Conservation (phyloP, 129 eudicot species). For the Chrysanthemum seticuspe region DNA sequence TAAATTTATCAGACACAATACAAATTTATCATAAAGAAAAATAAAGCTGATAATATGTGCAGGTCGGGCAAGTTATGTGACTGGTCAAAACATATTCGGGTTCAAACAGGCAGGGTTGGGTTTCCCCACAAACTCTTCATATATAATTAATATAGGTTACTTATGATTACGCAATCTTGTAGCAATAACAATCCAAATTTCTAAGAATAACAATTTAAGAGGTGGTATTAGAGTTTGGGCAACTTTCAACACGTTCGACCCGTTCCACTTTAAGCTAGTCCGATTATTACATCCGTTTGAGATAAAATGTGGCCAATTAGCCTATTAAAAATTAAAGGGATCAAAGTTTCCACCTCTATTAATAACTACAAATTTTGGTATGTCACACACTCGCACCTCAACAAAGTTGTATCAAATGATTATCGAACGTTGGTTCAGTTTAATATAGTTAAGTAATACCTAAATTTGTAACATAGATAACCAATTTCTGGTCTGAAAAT, state of each 20-base stretch:
- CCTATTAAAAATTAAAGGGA: neutral
- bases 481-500: neutral
- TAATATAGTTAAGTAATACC: neutral
- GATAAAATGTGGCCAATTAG: neutral
- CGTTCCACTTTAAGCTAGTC: neutral
- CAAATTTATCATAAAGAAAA: neutral
- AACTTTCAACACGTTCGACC: neutral
- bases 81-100: neutral
- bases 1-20: constrained; percentile 27
- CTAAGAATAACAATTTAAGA: neutral
- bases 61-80: neutral
- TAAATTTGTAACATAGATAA: neutral
- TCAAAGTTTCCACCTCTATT: neutral
- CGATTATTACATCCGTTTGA: neutral
- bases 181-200: neutral
- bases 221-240: neutral
- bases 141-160: neutral
- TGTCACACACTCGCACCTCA: constrained; percentile 5
- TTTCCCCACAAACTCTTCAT: neutral
- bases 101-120: neutral
- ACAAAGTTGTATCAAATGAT: neutral
- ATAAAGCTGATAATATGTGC: neutral
- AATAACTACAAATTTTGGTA: too few relatives aligned
- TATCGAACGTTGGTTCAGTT: neutral
- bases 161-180: too few relatives aligned